Percentiles rank a stretch among this genome's conserved stretches.
Evolutionary conservation across 306 rosid species (phyloP).

Genomic region (Adenanthera pavonina): DNA sequence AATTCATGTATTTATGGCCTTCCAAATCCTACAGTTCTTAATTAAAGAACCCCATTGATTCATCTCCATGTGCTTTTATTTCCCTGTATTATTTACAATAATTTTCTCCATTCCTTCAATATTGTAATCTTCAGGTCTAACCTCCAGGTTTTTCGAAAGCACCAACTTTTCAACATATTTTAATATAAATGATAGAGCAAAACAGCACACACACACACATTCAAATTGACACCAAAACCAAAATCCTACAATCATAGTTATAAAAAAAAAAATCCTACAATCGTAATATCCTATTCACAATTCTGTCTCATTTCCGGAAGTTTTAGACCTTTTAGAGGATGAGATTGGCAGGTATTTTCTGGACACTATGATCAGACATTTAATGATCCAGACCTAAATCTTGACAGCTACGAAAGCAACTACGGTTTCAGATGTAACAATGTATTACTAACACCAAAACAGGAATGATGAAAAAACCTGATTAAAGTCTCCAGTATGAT

Average conservation of each 20-base stretch:
- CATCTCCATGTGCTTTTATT: neutral
- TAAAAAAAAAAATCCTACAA: neutral
- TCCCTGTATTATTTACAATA: neutral
- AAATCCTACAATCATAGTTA: neutral
- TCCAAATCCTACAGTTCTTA: neutral
- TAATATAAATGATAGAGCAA: neutral
- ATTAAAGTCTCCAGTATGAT: constrained; percentile 99
- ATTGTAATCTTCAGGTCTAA: neutral
- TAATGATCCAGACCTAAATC: neutral
- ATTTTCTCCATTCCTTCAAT: neutral
- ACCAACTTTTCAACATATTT: neutral
- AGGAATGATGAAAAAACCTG: constrained; percentile 66
- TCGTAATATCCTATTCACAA: neutral
- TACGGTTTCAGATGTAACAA: constrained; percentile 22
- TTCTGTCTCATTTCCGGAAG: neutral
- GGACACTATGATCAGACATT: neutral
- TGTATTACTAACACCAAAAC: constrained; percentile 44
- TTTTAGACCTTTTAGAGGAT: constrained; percentile 4
- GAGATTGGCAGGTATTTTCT: neutral
- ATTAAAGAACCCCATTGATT: too few species aligned
- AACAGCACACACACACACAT: neutral
- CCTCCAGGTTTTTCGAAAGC: neutral
- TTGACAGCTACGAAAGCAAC: neutral
- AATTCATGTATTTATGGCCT: neutral
- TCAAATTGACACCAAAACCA: too few species aligned